Conservation (phyloP, 2,329 filamentous ascomycete species). For the Sporothrix humicola region DNA sequence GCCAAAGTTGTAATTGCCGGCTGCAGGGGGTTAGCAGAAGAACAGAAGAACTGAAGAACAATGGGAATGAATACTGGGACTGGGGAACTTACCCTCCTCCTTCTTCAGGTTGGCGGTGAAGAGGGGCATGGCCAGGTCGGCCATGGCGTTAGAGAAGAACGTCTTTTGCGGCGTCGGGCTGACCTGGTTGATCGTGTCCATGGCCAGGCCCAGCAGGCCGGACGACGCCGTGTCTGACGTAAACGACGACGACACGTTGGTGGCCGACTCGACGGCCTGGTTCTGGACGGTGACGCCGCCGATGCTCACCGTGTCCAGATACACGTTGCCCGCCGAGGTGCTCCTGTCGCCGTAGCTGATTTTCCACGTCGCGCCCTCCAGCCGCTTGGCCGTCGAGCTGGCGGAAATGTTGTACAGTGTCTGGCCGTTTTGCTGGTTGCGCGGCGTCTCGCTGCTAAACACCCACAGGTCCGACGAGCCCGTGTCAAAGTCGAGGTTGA, state of each 20-base stretch:
- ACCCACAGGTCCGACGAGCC: constrained; percentile 69
- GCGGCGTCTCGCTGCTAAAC: constrained; percentile 48
- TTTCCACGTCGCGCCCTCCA: constrained; percentile 45
- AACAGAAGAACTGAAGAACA: too few relatives aligned
- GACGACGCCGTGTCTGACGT: constrained; percentile 47
- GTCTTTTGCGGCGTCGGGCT: constrained; percentile 49
- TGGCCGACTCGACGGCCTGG: constrained; percentile 54
- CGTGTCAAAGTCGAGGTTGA: constrained; percentile 71
- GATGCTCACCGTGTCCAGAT: constrained; percentile 51
- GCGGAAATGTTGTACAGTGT: constrained; percentile 46
- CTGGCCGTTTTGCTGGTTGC: constrained; percentile 46
- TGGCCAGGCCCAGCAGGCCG: constrained; percentile 54
- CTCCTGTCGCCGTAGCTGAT: constrained; percentile 53
- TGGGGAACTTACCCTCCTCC: constrained; percentile 44
- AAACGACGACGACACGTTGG: constrained; percentile 50
- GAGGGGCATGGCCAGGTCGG: constrained; percentile 42
- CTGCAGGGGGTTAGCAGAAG: constrained; percentile 19
- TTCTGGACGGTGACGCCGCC: constrained; percentile 49
- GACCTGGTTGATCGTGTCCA: constrained; percentile 53
- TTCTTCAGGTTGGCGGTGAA: constrained; percentile 47
- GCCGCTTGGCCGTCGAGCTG: constrained; percentile 48
- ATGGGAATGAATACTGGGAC: too few relatives aligned
- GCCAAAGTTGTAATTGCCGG: constrained; percentile 60
- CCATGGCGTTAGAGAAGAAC: constrained; percentile 48
- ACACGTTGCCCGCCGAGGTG: constrained; percentile 51